These are phyloP conservation scores for Hordeum pubiflorum DNA, from an alignment of 202 grass and related monocot genomes.

Conservation along the genomic window DNA sequence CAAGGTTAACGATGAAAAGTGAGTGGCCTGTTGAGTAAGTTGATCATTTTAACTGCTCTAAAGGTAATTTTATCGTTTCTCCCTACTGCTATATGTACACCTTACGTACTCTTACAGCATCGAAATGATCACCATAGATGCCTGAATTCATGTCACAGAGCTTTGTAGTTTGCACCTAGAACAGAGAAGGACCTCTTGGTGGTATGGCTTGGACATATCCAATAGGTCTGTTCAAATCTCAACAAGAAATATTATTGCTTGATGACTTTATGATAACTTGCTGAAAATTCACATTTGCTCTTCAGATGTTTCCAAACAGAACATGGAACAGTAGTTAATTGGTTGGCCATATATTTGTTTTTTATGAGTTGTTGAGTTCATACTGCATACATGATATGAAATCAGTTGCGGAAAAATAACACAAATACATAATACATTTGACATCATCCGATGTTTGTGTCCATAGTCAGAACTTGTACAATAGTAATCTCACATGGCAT, in stretches of 20 bases:
- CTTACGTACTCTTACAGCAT: background rate
- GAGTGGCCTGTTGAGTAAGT: background rate
- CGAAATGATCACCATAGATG: background rate
- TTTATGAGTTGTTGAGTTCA: background rate
- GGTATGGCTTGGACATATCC: background rate
- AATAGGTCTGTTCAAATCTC: slow-evolving; percentile 6
- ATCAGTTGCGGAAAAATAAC: background rate
- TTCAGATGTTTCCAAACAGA: background rate
- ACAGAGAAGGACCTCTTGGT: background rate
- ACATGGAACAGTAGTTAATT: background rate
- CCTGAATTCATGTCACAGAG: background rate
- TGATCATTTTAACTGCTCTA: background rate
- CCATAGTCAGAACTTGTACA: slow-evolving; percentile 7
- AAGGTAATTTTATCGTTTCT: slow-evolving; percentile 4
- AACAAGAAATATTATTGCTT: background rate
- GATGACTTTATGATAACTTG: background rate
- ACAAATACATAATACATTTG: background rate
- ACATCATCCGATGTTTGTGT: background rate
- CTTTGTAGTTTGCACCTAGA: background rate
- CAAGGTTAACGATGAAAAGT: background rate
- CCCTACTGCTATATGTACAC: background rate
- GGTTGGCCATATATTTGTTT: background rate
- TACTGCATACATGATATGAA: background rate
- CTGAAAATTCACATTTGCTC: background rate
- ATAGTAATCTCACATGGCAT: background rate